Conservation (phyloP, 257 asterid species). For the Ilex asprella region DNA sequence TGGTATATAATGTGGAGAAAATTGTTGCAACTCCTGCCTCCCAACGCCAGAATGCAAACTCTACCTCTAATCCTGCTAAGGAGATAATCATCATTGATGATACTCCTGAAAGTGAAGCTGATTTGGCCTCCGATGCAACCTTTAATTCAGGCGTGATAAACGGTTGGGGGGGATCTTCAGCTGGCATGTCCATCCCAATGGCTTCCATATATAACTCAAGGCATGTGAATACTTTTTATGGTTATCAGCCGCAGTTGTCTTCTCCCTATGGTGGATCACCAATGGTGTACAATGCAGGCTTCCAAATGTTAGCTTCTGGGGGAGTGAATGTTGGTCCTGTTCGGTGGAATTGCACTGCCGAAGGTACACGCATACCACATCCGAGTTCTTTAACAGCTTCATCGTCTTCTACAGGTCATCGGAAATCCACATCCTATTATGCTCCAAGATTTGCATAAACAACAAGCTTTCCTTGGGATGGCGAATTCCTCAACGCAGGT, state of each 20-base stretch:
- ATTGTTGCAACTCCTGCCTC: constrained; percentile 13
- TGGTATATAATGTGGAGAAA: constrained; percentile 21
- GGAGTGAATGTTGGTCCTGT: constrained; percentile 23
- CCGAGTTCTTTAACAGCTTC: constrained; percentile 16
- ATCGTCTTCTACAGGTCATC: constrained; percentile 19
- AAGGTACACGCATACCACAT: constrained; percentile 13
- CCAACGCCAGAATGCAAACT: constrained; percentile 14
- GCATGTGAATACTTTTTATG: constrained; percentile 21
- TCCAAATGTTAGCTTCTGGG: constrained; percentile 19
- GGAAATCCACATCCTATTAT: constrained; percentile 22
- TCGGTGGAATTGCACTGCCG: constrained; percentile 35
- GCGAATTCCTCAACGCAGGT: not conserved
- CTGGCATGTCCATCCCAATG: constrained; percentile 15
- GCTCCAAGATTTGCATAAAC: constrained; percentile 30
- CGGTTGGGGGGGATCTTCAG: constrained; percentile 17
- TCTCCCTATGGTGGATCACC: constrained; percentile 29
- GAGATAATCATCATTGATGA: constrained; percentile 46
- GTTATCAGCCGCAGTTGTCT: constrained; percentile 25
- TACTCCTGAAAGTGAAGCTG: constrained; percentile 29
- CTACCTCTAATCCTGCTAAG: constrained; percentile 21
- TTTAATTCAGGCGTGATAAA: constrained; percentile 13
- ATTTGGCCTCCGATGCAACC: constrained; percentile 1
- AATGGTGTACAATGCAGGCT: constrained; percentile 18
- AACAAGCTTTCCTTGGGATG: constrained; percentile 11
- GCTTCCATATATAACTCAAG: constrained; percentile 22